Conservation (phyloP, 1,284 basidiomycete genomes). For the Kalmanozyma brasiliensis region DNA sequence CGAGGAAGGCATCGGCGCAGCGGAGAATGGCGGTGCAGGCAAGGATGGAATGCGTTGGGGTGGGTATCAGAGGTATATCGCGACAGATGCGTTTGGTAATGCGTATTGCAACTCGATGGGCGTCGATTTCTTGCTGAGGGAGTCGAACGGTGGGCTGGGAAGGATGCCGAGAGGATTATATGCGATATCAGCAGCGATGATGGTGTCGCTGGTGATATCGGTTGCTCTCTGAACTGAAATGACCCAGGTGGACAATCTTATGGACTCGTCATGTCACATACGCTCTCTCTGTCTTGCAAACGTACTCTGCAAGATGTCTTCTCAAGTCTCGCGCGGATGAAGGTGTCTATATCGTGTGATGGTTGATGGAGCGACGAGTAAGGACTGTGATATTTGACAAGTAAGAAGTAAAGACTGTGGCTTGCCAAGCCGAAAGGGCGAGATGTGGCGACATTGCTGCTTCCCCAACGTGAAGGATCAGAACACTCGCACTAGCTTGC, state of each 20-base stretch:
- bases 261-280: slow-evolving; percentile 11
- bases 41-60: slow-evolving; percentile 58
- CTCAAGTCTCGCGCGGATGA: too few relatives aligned
- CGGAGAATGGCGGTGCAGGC: slow-evolving; percentile 61
- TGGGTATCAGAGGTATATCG: slow-evolving; percentile 59
- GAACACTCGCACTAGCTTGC: too few relatives aligned
- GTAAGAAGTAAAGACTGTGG: too few relatives aligned
- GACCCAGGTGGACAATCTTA: slow-evolving; percentile 4
- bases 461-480: too few relatives aligned
- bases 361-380: too few relatives aligned
- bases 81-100: slow-evolving; percentile 65
- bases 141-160: slow-evolving; percentile 27
- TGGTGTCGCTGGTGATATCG: slow-evolving; percentile 1
- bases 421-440: too few relatives aligned
- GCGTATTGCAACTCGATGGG: slow-evolving; percentile 65
- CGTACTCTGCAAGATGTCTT: too few relatives aligned
- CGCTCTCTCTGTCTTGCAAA: too few relatives aligned
- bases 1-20: slow-evolving; percentile 53
- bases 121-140: slow-evolving; percentile 56
- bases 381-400: too few relatives aligned
- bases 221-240: slow-evolving; percentile 2
- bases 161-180: neutral
- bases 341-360: too few relatives aligned
- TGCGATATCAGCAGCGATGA: neutral
- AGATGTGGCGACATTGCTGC: too few relatives aligned